Evolutionary conservation across 352 stramenopile species (phyloP).

Genomic region (Aphanomyces euteiches): DNA sequence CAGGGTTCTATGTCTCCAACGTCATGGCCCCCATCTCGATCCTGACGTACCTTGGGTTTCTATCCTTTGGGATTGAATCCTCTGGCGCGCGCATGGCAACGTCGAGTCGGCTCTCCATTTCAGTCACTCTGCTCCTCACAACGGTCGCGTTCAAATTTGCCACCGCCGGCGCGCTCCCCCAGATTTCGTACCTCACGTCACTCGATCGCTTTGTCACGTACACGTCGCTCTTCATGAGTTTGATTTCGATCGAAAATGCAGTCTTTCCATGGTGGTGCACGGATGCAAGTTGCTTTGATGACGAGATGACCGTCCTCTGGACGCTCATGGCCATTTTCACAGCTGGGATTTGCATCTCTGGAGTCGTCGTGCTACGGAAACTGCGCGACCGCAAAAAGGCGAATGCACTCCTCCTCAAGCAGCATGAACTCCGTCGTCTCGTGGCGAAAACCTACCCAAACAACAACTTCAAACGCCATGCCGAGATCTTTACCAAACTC

Average conservation of each 20-base stretch:
- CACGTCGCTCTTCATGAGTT: neutral
- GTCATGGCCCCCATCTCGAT: slow-evolving; percentile 35
- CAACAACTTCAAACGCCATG: neutral
- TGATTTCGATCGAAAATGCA: slow-evolving; percentile 19
- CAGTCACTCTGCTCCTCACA: slow-evolving; percentile 39
- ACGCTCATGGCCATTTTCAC: slow-evolving; percentile 6
- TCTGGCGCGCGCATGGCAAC: slow-evolving; percentile 18
- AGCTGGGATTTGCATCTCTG: neutral
- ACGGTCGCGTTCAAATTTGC: slow-evolving; percentile 39
- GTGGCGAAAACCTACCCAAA: neutral
- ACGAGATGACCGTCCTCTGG: neutral
- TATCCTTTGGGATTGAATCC: slow-evolving; percentile 33
- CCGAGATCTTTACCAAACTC: neutral
- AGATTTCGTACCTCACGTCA: slow-evolving; percentile 40
- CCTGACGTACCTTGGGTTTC: slow-evolving; percentile 34
- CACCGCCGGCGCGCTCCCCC: slow-evolving; percentile 34
- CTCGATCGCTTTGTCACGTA: slow-evolving; percentile 32
- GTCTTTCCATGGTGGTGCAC: slow-evolving; percentile 7
- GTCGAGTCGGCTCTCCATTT: slow-evolving; percentile 33
- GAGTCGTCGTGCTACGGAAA: neutral
- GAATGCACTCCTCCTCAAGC: neutral
- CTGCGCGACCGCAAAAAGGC: neutral
- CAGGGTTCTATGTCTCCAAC: slow-evolving; percentile 37
- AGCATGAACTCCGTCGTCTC: slow-evolving; percentile 8
- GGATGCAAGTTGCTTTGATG: slow-evolving; percentile 12